These are phyloP conservation scores for Andrographis paniculata DNA, from an alignment of 305 asterid genomes.

Conservation along the genomic window DNA sequence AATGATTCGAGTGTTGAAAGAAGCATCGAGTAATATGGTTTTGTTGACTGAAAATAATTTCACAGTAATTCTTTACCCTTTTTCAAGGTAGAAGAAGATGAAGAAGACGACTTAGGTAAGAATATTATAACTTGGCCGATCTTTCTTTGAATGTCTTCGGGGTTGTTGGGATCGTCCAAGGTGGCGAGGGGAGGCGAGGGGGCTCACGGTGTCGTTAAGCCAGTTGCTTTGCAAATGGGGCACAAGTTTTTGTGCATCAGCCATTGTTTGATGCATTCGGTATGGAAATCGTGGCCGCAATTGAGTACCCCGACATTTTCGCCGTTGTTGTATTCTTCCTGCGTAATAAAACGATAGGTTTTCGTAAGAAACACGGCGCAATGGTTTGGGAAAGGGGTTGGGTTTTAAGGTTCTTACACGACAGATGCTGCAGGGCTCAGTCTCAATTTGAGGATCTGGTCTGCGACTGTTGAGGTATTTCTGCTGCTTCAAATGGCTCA, in stretches of 20 bases:
- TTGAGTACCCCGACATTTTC: slow-evolving; percentile 61
- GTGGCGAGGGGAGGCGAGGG: too few species aligned
- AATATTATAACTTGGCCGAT: too few species aligned
- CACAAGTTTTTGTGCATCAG: slow-evolving; percentile 72
- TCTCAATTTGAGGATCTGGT: slow-evolving; percentile 9
- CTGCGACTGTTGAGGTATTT: slow-evolving; percentile 22
- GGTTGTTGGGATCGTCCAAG: too few species aligned
- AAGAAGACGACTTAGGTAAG: too few species aligned
- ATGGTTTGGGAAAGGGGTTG: too few species aligned
- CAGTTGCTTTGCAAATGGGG: slow-evolving; percentile 83
- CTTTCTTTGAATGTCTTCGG: too few species aligned
- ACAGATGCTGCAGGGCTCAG: slow-evolving; percentile 86
- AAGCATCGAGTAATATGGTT: too few species aligned
- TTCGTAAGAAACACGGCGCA: too few species aligned
- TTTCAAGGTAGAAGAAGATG: not conserved
- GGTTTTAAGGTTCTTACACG: slow-evolving; percentile 49
- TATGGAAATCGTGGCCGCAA: slow-evolving; percentile 84
- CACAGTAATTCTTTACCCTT: too few species aligned
- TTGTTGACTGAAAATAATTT: too few species aligned
- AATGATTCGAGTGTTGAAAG: too few species aligned
- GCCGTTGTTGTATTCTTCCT: slow-evolving; percentile 72
- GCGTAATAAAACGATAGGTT: slow-evolving; percentile 20
- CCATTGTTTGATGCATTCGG: slow-evolving; percentile 76
- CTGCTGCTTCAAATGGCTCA: slow-evolving; percentile 45
- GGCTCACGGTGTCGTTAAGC: slow-evolving; percentile 35